A percentile compares a stretch with the other conserved stretches of the same genome.
Evolutionary conservation across 305 asterid species (phyloP).

Genomic region (Rubia balearica): DNA sequence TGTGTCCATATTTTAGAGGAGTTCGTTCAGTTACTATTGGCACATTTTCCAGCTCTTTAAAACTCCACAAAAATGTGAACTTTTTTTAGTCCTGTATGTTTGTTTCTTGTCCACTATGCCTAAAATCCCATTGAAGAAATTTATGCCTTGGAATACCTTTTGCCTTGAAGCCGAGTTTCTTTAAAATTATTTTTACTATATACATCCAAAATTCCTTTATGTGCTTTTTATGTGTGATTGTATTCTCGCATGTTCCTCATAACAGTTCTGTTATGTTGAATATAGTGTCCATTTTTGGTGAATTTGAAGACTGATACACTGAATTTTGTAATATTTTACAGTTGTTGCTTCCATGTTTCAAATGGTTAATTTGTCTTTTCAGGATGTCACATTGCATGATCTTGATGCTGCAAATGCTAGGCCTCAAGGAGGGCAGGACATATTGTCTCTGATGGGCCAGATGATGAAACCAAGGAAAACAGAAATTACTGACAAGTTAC

Average conservation of each 20-base stretch:
- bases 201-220: neutral
- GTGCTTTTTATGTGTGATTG: neutral
- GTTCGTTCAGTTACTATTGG: neutral
- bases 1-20: neutral
- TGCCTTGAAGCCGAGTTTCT: neutral
- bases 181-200: neutral
- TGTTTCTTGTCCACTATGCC: neutral
- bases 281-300: neutral
- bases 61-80: neutral
- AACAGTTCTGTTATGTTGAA: neutral
- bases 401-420: slow-evolving; percentile 99
- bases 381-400: slow-evolving; percentile 61
- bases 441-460: slow-evolving; percentile 94
- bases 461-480: slow-evolving; percentile 98
- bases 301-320: neutral
- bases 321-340: neutral
- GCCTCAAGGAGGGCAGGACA: slow-evolving; percentile 99
- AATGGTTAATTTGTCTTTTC: slow-evolving; percentile 16
- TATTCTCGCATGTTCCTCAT: neutral
- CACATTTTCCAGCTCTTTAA: neutral
- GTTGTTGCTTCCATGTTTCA: slow-evolving; percentile 9
- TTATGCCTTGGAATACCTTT: neutral
- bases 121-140: neutral
- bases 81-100: neutral
- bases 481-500: slow-evolving; percentile 89